Base-by-base conservation (phyloP, 2,329 filamentous ascomycete genomes). In the Colletotrichum falcatum region DNA sequence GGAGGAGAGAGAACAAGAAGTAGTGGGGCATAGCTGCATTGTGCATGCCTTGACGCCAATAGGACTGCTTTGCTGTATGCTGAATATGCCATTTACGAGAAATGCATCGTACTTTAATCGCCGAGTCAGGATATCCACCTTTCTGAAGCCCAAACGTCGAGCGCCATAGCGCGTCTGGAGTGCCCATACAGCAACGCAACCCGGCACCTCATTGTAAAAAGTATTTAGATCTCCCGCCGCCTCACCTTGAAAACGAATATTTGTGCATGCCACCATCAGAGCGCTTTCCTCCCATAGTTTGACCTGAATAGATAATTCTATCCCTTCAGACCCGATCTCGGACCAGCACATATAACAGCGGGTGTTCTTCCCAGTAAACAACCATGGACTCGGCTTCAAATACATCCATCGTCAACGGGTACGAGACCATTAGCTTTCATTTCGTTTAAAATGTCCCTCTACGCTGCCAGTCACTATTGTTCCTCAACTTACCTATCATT, bases 401-500 rank as follows among this genome's bases (percentile, higher is more conserved):
- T 18, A 33, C 37, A 5, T 46, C 60, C 16, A 11, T 53, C 3
- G 33, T 60, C 42, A 60, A 60, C 42, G 56, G 55, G 55, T 59
- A 26, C n/a, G 37, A n/a, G 3, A 44, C 26, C 16, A 4, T 3
- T 2, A 12, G 14, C 11, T 18, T 16, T 16, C 37, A 2, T 35
- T 39, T 20, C 2, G 16, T 56, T 30, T n/a, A 20, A 14, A 18
- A 30, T 12, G 8, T 4, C 42, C 0, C 18, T 11, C 42, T 8
- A 16, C 14, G 2, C 11, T 18, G 12, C 12, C n/a, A 5, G 1
- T 1, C 48, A 1, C 2, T 23, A 9, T 28, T 7, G 1, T 14
- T 11, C 3, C 11, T 23, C 33, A 11, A 14, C 51, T 33, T 2
- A 60, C 9, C 8, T 23, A 2, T 16, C 14, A n/a, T 39, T 9